phyloP scores from a whole-genome alignment of 768 basidiomycete genomes.

The Candolleomyces efflorescens region DNA sequence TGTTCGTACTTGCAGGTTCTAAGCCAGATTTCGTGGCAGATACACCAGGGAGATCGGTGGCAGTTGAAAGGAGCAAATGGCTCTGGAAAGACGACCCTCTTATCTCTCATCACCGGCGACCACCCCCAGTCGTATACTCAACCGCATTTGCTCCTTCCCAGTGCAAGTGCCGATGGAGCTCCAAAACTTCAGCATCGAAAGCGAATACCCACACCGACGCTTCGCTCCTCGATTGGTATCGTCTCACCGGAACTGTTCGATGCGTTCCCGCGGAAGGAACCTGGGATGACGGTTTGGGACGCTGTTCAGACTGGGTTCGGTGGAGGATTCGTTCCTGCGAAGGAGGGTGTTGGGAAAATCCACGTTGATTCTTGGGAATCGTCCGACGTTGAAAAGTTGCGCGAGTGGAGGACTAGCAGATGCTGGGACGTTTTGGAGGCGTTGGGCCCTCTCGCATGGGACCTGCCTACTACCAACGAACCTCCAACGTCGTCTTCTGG shows the following conservation, averaged over 20 bases:
- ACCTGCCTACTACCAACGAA: not conserved
- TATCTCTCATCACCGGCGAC: conserved; percentile 87
- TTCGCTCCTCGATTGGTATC: conserved; percentile 69
- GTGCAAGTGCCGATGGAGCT: conserved; percentile 46
- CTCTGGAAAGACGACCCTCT: conserved; percentile 92
- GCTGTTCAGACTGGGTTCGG: conserved; percentile 87
- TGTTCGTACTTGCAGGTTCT: conserved; percentile 52
- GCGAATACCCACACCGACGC: conserved; percentile 60
- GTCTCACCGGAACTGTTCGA: conserved; percentile 88
- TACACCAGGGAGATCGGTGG: conserved; percentile 82
- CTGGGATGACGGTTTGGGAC: conserved; percentile 66
- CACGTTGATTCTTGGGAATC: conserved; percentile 24
- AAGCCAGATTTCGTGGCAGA: conserved; percentile 74
- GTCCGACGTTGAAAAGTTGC: conserved; percentile 19
- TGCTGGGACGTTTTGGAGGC: conserved; percentile 54
- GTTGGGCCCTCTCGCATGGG: conserved; percentile 60
- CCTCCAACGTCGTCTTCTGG: no score
- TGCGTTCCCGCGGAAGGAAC: conserved; percentile 75
- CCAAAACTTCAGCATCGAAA: conserved; percentile 47
- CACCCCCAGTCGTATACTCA: conserved; percentile 94
- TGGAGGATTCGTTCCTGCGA: conserved; percentile 65
- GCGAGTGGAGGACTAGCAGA: conserved; percentile 32
- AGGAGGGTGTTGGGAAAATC: conserved; percentile 44
- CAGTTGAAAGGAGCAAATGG: conserved; percentile 90
- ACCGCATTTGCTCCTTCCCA: conserved; percentile 31